Evolutionary conservation across 2,329 filamentous ascomycete species (phyloP).

Genomic region (Thelonectria rubi): DNA sequence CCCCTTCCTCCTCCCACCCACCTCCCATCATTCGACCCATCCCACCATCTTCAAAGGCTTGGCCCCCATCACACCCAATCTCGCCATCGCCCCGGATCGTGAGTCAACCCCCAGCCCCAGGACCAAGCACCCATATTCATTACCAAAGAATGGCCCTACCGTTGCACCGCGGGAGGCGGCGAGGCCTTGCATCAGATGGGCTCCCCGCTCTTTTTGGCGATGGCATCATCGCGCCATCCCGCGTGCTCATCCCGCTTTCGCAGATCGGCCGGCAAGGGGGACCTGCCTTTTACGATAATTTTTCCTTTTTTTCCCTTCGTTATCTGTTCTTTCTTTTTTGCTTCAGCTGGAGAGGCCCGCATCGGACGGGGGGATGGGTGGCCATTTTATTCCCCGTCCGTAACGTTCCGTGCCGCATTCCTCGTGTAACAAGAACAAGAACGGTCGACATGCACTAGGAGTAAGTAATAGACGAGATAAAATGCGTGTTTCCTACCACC

Average conservation of each 20-base stretch:
- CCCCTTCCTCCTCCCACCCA: too few species aligned
- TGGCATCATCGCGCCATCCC: constrained; percentile 31
- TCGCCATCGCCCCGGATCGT: constrained; percentile 34
- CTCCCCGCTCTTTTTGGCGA: constrained; percentile 13
- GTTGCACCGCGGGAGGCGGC: too few species aligned
- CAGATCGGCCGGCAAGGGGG: constrained; percentile 20
- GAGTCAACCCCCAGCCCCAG: neutral
- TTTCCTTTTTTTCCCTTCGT: neutral
- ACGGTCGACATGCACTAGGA: neutral
- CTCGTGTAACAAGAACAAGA: constrained; percentile 6
- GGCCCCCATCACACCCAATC: constrained; percentile 6
- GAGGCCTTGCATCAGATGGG: too few species aligned
- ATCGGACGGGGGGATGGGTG: neutral
- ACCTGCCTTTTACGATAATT: neutral
- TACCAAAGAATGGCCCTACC: constrained; percentile 8
- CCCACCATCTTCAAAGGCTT: too few species aligned
- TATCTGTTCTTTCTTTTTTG: neutral
- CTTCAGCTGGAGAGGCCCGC: constrained; percentile 3
- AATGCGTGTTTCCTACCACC: too few species aligned
- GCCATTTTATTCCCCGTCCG: neutral
- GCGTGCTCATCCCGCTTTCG: constrained; percentile 20
- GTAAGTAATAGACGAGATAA: neutral
- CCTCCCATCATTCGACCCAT: too few species aligned
- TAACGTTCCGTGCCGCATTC: neutral
- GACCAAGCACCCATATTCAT: constrained; percentile 21